phyloP scores from a whole-genome alignment of 2,329 filamentous ascomycete species.

The Fonsecaea nubica region DNA sequence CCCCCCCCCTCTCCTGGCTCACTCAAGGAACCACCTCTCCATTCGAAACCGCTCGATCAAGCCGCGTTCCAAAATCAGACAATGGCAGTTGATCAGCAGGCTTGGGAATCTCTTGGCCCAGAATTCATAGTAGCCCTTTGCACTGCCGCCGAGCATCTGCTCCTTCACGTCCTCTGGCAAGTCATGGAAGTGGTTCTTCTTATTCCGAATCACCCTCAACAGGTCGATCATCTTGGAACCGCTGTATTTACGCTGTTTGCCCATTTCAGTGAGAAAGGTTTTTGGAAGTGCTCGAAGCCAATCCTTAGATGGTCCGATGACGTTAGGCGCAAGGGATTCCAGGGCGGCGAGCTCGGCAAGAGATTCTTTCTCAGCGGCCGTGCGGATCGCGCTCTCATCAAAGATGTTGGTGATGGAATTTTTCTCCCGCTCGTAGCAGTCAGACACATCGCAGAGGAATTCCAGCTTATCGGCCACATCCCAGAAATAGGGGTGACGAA shows the following conservation, averaged over 20 bases:
- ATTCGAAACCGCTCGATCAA: conserved; percentile 69
- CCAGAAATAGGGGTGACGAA: conserved; percentile 98
- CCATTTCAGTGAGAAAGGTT: conserved; percentile 85
- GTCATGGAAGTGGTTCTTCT: conserved; percentile 97
- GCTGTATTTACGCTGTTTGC: conserved; percentile 94
- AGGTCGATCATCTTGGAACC: conserved; percentile 83
- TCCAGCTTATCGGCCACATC: conserved; percentile 81
- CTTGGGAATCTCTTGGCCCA: conserved; percentile 82
- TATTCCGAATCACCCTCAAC: conserved; percentile 87
- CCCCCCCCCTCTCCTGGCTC: background rate
- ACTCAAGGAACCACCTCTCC: conserved; percentile 65
- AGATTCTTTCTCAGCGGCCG: conserved; percentile 31
- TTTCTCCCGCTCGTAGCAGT: conserved; percentile 92
- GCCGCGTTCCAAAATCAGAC: conserved; percentile 70
- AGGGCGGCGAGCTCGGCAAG: conserved; percentile 55
- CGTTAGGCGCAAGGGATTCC: conserved; percentile 59
- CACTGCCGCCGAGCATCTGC: conserved; percentile 58
- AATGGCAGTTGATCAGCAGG: conserved; percentile 78
- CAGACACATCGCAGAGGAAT: conserved; percentile 95
- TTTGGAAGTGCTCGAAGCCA: conserved; percentile 79
- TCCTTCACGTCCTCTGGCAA: conserved; percentile 81
- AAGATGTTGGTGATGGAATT: conserved; percentile 38
- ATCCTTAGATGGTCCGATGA: conserved; percentile 59
- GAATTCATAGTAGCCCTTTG: conserved; percentile 72
- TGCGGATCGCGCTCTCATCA: conserved; percentile 36